Conservation (phyloP, 1,284 basidiomycete species). For the Sporisorium graminicola region DNA sequence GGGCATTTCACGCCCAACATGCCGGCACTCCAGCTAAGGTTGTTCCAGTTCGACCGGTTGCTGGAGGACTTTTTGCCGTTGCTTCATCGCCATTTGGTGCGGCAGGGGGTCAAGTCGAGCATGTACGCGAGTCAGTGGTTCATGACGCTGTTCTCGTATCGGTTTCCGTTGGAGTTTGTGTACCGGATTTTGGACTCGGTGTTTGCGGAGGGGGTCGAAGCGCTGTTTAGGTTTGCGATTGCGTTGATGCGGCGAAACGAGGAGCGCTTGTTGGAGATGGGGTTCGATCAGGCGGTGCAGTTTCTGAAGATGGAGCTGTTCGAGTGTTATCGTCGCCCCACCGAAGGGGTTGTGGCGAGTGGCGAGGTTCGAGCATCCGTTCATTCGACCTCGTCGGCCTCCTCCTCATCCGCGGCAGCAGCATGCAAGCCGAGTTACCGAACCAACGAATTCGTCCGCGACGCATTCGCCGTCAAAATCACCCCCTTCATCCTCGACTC, state of each 20-base stretch:
- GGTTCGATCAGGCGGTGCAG: slow-evolving; percentile 60
- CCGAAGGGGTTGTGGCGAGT: neutral
- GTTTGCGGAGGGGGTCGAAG: slow-evolving; percentile 95
- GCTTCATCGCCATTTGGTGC: slow-evolving; percentile 87
- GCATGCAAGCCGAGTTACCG: slow-evolving; percentile 16
- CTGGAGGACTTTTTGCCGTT: slow-evolving; percentile 92
- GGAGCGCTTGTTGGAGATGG: slow-evolving; percentile 70
- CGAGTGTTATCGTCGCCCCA: slow-evolving; percentile 51
- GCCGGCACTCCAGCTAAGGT: slow-evolving; percentile 92
- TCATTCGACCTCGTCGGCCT: neutral
- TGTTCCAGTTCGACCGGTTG: slow-evolving; percentile 91
- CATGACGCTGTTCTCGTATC: slow-evolving; percentile 77
- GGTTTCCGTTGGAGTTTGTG: slow-evolving; percentile 94
- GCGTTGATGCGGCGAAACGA: slow-evolving; percentile 90
- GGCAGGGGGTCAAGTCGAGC: slow-evolving; percentile 87
- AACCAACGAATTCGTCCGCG: slow-evolving; percentile 60
- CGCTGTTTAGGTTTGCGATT: slow-evolving; percentile 94
- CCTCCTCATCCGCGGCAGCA: neutral
- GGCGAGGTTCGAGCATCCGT: neutral
- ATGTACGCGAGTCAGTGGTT: slow-evolving; percentile 99
- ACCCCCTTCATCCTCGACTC: slow-evolving; percentile 61
- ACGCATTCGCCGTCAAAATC: slow-evolving; percentile 66
- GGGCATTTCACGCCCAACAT: slow-evolving; percentile 98
- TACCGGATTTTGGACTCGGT: slow-evolving; percentile 95
- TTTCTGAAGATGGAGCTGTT: slow-evolving; percentile 63